Percentiles rank a stretch among this genome's conserved stretches.
Conservation (phyloP, 129 eudicot genomes). For the Pseudognaphalium luteoalbum region DNA sequence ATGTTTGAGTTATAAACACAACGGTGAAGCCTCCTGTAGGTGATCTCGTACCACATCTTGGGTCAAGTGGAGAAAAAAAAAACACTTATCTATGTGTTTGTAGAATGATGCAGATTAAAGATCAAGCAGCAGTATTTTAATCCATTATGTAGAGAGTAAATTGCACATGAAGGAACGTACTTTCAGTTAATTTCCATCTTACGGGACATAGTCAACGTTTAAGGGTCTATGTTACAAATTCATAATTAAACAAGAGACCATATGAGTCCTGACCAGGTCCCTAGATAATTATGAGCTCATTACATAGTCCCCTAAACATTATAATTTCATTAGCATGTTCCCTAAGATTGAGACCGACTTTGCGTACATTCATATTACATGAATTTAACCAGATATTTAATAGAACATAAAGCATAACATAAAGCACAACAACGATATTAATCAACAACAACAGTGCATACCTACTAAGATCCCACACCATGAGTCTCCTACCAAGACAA, state of each 20-base stretch:
- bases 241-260: not conserved
- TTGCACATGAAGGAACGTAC: not conserved
- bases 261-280: no score
- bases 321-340: not conserved
- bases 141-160: not conserved
- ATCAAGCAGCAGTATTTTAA: not conserved
- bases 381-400: not conserved
- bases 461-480: slow-evolving; percentile 99
- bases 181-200: not conserved
- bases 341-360: not conserved
- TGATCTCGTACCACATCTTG: not conserved
- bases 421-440: no score
- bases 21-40: not conserved
- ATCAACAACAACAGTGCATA: slow-evolving; percentile 25
- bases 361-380: not conserved
- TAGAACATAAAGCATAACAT: not conserved
- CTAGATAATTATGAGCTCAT: not conserved
- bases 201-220: not conserved
- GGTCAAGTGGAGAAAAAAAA: not conserved
- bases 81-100: not conserved
- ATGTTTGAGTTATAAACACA: not conserved
- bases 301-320: not conserved
- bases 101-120: not conserved
- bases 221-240: not conserved
- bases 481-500: slow-evolving; percentile 93